Evolutionary conservation across 352 stramenopile species (phyloP), one percentile per base, ranked within the genome.

Genomic region (Phytophthora megakarya): DNA sequence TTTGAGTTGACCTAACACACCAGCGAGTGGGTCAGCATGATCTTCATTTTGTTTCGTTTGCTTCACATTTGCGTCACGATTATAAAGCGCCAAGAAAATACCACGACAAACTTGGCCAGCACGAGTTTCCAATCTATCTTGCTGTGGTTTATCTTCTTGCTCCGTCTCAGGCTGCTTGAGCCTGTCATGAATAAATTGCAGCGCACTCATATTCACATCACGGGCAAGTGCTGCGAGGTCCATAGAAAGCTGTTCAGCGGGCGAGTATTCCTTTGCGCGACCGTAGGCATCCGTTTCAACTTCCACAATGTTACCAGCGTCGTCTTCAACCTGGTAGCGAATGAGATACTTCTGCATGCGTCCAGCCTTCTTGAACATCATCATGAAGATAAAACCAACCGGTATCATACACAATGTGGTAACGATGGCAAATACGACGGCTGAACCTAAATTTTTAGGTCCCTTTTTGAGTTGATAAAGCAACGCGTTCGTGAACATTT

Each of bases 281-380:
- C 83, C 83, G 39, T 89, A 92, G 21, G 83, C 79, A 30, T 90
- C 79, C 0, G 79, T 89, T 65, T 88, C 59, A 3, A 90, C 79
- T 33, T 89, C 77, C 18, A 80, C 78, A 0, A 89, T 55, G 19
- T 88, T 87, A 3, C 81, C 78, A 10, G 73, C 71, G 13, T 82
- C 72, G 40, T 89, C 81, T 45, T 90, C 83, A 0, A 90, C 60
- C 28, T 84, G 75, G 44, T 86, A 89, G 3, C 81, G 81, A 19
- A 92, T 75, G 7, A 90, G 26, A 44, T 86, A 90, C 26, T 76
- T 80, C 22, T 90, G 73, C 46, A 75, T 71, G 7, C 74, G 69
- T 3, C 74, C 83, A 5, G 83, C 79, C 45, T 88, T 89, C 50
- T 90, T 90, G 61, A 89, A 92, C 69, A 92, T 83, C 18, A 85